Evolutionary conservation across 257 asterid species (phyloP).

Genomic region (Solanum verrucosum): DNA sequence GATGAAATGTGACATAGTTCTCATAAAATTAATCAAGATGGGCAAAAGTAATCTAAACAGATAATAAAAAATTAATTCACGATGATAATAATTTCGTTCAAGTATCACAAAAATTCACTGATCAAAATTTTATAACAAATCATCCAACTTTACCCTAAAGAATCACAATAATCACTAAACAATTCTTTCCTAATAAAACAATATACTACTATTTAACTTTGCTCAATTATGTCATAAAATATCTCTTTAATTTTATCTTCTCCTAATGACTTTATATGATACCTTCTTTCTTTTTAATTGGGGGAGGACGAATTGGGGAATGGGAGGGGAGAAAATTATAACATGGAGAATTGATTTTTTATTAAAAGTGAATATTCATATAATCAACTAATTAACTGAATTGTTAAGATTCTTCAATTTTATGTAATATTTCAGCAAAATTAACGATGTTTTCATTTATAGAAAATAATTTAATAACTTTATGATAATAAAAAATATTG

Average conservation of each 20-base stretch:
- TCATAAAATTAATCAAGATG: too few relatives aligned
- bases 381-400: background rate
- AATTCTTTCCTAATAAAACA: background rate
- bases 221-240: background rate
- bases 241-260: background rate
- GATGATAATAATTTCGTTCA: background rate
- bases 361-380: background rate
- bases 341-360: background rate
- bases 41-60: too few relatives aligned
- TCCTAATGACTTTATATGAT: background rate
- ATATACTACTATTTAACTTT: background rate
- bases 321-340: background rate
- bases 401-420: background rate
- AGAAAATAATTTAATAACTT: background rate
- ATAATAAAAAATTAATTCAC: too few relatives aligned
- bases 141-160: background rate
- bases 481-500: background rate
- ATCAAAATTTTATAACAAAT: background rate
- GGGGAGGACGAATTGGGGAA: background rate
- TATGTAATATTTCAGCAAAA: background rate
- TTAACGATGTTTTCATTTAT: background rate
- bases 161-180: background rate
- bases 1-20: accelerated
- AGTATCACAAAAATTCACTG: background rate
- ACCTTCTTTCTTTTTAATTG: background rate